Percentiles rank a stretch among this genome's conserved stretches.
phyloP scores from a whole-genome alignment of 2,329 filamentous ascomycete genomes.

The Sarocladium brachiariae region DNA sequence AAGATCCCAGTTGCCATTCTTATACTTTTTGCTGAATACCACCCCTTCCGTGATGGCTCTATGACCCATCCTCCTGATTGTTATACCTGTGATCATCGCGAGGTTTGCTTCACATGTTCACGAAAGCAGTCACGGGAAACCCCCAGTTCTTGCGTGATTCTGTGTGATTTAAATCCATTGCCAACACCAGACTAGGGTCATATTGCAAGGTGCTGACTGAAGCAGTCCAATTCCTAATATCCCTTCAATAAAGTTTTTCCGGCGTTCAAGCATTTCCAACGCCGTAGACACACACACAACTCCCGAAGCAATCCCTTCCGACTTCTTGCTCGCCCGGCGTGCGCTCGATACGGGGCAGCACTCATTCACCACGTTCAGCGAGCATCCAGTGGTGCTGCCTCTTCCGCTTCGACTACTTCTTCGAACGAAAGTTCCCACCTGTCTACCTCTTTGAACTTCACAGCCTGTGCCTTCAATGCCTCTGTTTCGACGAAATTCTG shows the following conservation, averaged over 20 bases:
- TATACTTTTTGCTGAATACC: too few relatives aligned
- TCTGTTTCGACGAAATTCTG: slow-evolving; percentile 34
- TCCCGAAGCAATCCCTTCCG: too few relatives aligned
- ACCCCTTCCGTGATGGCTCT: too few relatives aligned
- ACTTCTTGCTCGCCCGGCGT: too few relatives aligned
- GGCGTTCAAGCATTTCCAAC: not conserved
- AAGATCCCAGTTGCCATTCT: too few relatives aligned
- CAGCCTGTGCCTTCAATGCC: slow-evolving; percentile 51
- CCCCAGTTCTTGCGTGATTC: too few relatives aligned
- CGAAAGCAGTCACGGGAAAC: too few relatives aligned
- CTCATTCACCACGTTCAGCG: slow-evolving; percentile 27
- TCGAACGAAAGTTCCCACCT: slow-evolving; percentile 63
- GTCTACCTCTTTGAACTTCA: slow-evolving; percentile 64
- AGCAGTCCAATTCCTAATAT: slow-evolving; percentile 1
- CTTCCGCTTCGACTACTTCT: slow-evolving; percentile 42
- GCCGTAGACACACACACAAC: too few relatives aligned
- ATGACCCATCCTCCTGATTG: too few relatives aligned
- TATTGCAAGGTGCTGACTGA: not conserved
- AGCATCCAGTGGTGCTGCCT: slow-evolving; percentile 44
- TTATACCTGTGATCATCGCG: too few relatives aligned
- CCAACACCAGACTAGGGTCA: slow-evolving; percentile 7
- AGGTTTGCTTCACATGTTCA: too few relatives aligned
- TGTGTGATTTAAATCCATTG: not conserved
- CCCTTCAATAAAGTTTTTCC: not conserved
- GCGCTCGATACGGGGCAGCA: too few relatives aligned